Conservation (phyloP, 768 basidiomycete genomes). For the Boletus fagicola region DNA sequence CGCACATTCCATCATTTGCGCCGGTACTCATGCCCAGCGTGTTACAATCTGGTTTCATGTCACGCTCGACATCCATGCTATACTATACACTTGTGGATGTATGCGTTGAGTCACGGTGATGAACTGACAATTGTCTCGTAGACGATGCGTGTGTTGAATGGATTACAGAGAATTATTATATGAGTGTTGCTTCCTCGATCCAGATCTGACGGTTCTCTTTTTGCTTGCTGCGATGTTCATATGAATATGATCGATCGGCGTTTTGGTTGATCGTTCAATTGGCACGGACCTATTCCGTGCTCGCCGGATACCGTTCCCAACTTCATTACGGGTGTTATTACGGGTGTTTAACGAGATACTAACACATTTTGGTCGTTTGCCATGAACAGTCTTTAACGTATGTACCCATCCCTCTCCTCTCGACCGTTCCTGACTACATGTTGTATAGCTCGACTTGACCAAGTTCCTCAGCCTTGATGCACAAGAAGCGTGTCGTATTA, state of each 20-base stretch:
- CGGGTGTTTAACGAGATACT: not conserved
- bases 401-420: not conserved
- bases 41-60: not conserved
- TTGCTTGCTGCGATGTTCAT: not conserved
- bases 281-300: not conserved
- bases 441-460: slow-evolving; percentile 20
- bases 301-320: not conserved
- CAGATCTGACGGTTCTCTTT: not conserved
- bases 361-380: not conserved
- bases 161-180: slow-evolving; percentile 54
- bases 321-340: not conserved
- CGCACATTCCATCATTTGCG: not conserved
- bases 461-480: slow-evolving; percentile 33
- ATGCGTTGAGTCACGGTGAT: not conserved
- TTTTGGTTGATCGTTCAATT: not conserved
- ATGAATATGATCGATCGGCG: not conserved
- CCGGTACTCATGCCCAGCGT: too few relatives aligned
- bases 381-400: slow-evolving; percentile 26
- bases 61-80: not conserved
- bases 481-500: slow-evolving; percentile 50
- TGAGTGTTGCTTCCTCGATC: slow-evolving; percentile 31
- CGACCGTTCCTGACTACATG: not conserved
- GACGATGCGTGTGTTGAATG: slow-evolving; percentile 58
- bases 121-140: slow-evolving; percentile 23
- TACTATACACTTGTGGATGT: not conserved